Percentiles rank a stretch among this genome's conserved stretches.
phyloP scores from a whole-genome alignment of 805 yeast species.

The Novakomyces olei region DNA sequence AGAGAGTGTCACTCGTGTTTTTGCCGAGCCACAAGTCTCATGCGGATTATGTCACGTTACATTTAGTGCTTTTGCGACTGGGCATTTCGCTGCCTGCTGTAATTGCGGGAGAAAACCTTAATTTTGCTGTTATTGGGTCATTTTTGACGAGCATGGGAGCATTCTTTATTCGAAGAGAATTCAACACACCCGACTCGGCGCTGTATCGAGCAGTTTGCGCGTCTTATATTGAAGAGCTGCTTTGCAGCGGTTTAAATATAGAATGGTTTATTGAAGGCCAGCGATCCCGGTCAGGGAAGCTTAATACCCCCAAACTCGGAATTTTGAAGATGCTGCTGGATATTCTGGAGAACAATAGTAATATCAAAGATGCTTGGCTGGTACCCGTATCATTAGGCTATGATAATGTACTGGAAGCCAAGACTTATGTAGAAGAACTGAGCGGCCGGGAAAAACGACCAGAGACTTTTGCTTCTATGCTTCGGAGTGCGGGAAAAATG shows the following conservation, averaged over 20 bases:
- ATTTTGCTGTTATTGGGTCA: slow-evolving; percentile 33
- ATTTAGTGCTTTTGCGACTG: slow-evolving; percentile 30
- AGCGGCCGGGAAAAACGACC: no score
- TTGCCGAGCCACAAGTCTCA: slow-evolving; percentile 44
- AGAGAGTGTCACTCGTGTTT: slow-evolving; percentile 20
- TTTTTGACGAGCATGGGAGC: slow-evolving; percentile 23
- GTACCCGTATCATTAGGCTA: slow-evolving; percentile 38
- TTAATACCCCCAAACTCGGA: slow-evolving; percentile 40
- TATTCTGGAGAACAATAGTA: slow-evolving; percentile 23
- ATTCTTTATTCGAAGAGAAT: slow-evolving; percentile 31
- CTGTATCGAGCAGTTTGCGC: slow-evolving; percentile 22
- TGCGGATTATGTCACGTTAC: slow-evolving; percentile 36
- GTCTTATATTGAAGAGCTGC: slow-evolving; percentile 26
- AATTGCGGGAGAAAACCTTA: slow-evolving; percentile 45
- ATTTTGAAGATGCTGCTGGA: slow-evolving; percentile 31
- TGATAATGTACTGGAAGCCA: slow-evolving; percentile 35
- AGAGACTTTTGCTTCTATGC: no score
- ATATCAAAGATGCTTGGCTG: slow-evolving; percentile 22
- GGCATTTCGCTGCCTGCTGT: slow-evolving; percentile 34
- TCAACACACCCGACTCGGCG: slow-evolving; percentile 25
- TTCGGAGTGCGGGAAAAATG: no score
- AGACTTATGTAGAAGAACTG: slow-evolving; percentile 32
- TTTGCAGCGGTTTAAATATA: slow-evolving; percentile 27
- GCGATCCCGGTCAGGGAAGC: slow-evolving; percentile 42
- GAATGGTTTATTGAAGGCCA: slow-evolving; percentile 50